Conservation (phyloP, 805 yeast genomes). For the Ogataea nakhonphanomensis region DNA sequence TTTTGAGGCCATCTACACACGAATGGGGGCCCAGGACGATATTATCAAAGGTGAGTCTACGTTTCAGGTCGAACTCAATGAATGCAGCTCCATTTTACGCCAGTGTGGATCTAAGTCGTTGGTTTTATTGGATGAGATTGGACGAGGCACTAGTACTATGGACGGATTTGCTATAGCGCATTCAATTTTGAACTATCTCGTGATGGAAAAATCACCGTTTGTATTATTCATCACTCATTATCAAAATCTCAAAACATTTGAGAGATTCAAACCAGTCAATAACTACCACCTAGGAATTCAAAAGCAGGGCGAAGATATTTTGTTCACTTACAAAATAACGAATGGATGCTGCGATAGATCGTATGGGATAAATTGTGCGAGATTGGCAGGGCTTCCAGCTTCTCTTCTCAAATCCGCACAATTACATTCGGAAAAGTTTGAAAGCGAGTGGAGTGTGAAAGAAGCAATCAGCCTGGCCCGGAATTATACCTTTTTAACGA, state of each 20-base stretch:
- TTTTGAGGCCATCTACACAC: slow-evolving; percentile 48
- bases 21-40: slow-evolving; percentile 85
- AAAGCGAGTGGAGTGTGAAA: slow-evolving; percentile 20
- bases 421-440: slow-evolving; percentile 30
- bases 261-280: slow-evolving; percentile 39
- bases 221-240: slow-evolving; percentile 84
- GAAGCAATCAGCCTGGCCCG: slow-evolving; percentile 13
- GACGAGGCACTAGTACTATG: slow-evolving; percentile 62
- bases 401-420: slow-evolving; percentile 45
- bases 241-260: slow-evolving; percentile 58
- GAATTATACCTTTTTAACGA: slow-evolving; percentile 1
- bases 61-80: slow-evolving; percentile 73
- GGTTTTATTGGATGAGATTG: slow-evolving; percentile 71
- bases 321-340: slow-evolving; percentile 50
- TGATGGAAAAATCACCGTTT: slow-evolving; percentile 44
- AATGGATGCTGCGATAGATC: slow-evolving; percentile 57
- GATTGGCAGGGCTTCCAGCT: slow-evolving; percentile 59
- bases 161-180: slow-evolving; percentile 86
- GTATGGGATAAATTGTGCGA: slow-evolving; percentile 84
- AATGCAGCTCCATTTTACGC: slow-evolving; percentile 55
- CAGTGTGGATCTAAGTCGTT: slow-evolving; percentile 52
- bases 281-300: slow-evolving; percentile 71
- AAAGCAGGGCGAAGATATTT: slow-evolving; percentile 28
- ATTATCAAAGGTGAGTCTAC: slow-evolving; percentile 75
- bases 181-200: slow-evolving; percentile 61